Evolutionary conservation across 345 rosid genomes (phyloP).

Genomic region (Populus pruinosa): DNA sequence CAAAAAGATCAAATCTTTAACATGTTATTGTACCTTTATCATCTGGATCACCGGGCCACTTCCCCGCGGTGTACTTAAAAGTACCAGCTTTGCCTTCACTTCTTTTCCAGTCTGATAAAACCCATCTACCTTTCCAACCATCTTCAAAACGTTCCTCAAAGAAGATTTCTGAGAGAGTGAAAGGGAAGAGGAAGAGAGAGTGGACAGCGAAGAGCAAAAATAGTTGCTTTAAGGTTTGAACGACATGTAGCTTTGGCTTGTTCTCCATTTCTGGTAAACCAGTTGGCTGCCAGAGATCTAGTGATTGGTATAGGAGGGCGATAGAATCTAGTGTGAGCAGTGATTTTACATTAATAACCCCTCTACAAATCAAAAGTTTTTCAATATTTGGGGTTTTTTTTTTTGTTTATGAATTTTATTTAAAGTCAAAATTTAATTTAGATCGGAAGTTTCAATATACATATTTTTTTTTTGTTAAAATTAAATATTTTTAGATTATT

Average conservation of each 20-base stretch:
- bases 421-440: too few relatives aligned
- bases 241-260: background rate
- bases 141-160: conserved; percentile 33
- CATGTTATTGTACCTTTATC: conserved; percentile 16
- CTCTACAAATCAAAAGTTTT: background rate
- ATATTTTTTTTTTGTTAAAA: too few relatives aligned
- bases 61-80: conserved; percentile 19
- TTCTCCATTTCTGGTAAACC: conserved; percentile 10
- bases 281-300: background rate
- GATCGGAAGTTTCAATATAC: too few relatives aligned
- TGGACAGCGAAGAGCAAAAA: background rate
- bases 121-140: conserved; percentile 96
- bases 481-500: too few relatives aligned
- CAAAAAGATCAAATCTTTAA: background rate
- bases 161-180: conserved; percentile 1
- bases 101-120: conserved; percentile 27
- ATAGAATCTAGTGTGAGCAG: background rate
- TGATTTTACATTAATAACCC: background rate
- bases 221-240: conserved; percentile 1
- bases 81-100: conserved; percentile 24
- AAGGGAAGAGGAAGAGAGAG: conserved; percentile 1
- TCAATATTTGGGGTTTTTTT: background rate
- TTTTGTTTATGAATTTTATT: too few relatives aligned
- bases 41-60: conserved; percentile 21
- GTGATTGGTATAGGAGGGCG: background rate